Percentiles rank a stretch among this genome's conserved stretches.
phyloP scores from a whole-genome alignment of 2,329 filamentous ascomycete species.

The Penicillium hesseltinei region DNA sequence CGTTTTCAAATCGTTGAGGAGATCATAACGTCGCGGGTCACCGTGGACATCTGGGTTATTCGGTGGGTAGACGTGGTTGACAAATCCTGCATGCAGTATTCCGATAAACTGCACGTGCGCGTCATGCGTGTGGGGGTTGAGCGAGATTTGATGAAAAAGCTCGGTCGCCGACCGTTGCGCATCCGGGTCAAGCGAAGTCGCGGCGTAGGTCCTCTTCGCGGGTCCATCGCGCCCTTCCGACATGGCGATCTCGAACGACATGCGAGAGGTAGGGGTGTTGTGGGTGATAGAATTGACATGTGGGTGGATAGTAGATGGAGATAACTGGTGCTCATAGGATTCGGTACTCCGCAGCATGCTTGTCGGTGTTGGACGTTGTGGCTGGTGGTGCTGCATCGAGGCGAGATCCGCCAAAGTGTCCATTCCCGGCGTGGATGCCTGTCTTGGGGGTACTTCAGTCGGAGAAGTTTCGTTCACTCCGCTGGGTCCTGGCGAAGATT shows the following conservation, averaged over 20 bases:
- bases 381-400: slow-evolving; percentile 48
- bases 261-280: slow-evolving; percentile 42
- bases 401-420: slow-evolving; percentile 50
- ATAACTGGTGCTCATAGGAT: slow-evolving; percentile 44
- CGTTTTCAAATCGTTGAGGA: slow-evolving; percentile 47
- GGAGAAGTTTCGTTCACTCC: slow-evolving; percentile 38
- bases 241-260: slow-evolving; percentile 47
- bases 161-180: slow-evolving; percentile 43
- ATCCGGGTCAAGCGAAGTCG: slow-evolving; percentile 42
- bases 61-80: slow-evolving; percentile 48
- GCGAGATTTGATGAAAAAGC: slow-evolving; percentile 43
- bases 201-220: slow-evolving; percentile 41
- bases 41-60: slow-evolving; percentile 46
- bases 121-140: slow-evolving; percentile 49
- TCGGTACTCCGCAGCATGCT: slow-evolving; percentile 38
- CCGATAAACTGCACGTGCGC: slow-evolving; percentile 48
- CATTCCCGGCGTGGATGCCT: slow-evolving; percentile 48
- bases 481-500: slow-evolving; percentile 36
- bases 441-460: slow-evolving; percentile 36
- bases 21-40: slow-evolving; percentile 46
- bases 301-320: slow-evolving; percentile 43
- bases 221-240: slow-evolving; percentile 41
- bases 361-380: slow-evolving; percentile 40
- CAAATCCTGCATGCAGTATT: slow-evolving; percentile 48
- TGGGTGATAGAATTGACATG: slow-evolving; percentile 38